Evolutionary conservation across 129 eudicot species (phyloP).

Genomic region (Artemisia tridentata): DNA sequence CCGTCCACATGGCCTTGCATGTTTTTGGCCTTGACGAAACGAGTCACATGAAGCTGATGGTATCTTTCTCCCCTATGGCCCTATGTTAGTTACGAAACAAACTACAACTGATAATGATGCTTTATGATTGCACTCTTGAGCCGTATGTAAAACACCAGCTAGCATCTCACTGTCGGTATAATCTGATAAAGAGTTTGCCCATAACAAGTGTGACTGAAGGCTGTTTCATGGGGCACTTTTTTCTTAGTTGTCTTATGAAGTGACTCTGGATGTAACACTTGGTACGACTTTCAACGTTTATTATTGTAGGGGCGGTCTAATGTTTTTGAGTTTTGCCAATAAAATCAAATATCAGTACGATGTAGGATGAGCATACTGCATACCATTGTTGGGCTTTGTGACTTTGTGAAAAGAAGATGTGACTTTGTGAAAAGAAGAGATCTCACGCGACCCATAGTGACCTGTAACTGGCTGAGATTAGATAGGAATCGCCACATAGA

Average conservation of each 20-base stretch:
- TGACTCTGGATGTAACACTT: no score
- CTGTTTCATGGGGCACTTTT: no score
- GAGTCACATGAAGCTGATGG: slow-evolving; percentile 35
- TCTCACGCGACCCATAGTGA: neutral
- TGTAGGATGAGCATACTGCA: no score
- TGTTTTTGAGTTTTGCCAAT: no score
- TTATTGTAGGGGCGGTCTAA: no score
- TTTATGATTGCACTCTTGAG: slow-evolving; percentile 1
- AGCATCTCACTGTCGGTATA: neutral
- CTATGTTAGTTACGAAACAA: slow-evolving; percentile 21
- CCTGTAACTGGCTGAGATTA: slow-evolving; percentile 12
- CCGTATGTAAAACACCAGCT: slow-evolving; percentile 8
- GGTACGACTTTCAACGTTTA: no score
- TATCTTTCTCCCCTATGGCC: slow-evolving; percentile 20
- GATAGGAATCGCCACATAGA: slow-evolving; percentile 1
- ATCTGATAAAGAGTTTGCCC: neutral
- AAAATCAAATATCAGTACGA: no score
- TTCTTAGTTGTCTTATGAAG: no score
- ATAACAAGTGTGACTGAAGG: no score
- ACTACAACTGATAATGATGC: slow-evolving; percentile 17
- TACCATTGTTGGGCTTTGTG: no score
- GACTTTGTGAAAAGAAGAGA: slow-evolving; percentile 1
- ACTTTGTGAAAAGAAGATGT: no score
- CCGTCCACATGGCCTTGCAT: slow-evolving; percentile 11
- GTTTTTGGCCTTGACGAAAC: slow-evolving; percentile 21